Base-by-base conservation (phyloP, 2,329 filamentous ascomycete genomes). In the Aspergillus fischeri region DNA sequence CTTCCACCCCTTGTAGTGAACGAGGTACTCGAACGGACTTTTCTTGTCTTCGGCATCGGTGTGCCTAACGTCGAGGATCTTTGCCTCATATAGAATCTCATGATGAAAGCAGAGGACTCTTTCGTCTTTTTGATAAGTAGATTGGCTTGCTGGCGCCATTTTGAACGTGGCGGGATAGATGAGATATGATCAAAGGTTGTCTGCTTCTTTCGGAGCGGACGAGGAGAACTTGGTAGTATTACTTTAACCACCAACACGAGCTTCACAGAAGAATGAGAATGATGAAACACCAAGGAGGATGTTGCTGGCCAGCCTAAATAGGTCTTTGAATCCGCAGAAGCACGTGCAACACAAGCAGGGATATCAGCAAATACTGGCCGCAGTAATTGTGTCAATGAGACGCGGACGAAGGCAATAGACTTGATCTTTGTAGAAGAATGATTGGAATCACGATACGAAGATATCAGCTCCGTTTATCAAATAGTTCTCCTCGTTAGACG, bases 1-100 rank as follows among this genome's bases (percentile, higher is more conserved):
- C 81, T 99, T 99, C 94, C 94, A 99, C 70, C 94, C 94, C 77
- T 97, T 97, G 80, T 99, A 99, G 77, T 99, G 94, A 55, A 99
- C 90, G 70, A 90, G 90, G 79, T 96, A 99, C 73, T 91, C 86
- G 71, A 86, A 92, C 35, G 88, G 86, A 60, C 87, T 88, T 73
- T 86, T 87, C 75, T 89, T 87, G 69, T 88, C 87, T 48, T 80
- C 80, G 6, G 78, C 73, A 59, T 87, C 84, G 68, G 82, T 80
- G 73, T 80, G 78, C 66, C 83, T 86, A 32, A 90, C 82, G 63
- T 97, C 92, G 63, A 96, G 85, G 53, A 99, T 88, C 78, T 97
- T 97, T 64, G 94, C 94, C 76, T 99, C 94, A 72, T 99, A 99
- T 52, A 99, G 86, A 77, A 97, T 87, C 70, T 97, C 92, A 77